Base-by-base conservation (phyloP, 352 stramenopile species). In the Achlya hypogyna region DNA sequence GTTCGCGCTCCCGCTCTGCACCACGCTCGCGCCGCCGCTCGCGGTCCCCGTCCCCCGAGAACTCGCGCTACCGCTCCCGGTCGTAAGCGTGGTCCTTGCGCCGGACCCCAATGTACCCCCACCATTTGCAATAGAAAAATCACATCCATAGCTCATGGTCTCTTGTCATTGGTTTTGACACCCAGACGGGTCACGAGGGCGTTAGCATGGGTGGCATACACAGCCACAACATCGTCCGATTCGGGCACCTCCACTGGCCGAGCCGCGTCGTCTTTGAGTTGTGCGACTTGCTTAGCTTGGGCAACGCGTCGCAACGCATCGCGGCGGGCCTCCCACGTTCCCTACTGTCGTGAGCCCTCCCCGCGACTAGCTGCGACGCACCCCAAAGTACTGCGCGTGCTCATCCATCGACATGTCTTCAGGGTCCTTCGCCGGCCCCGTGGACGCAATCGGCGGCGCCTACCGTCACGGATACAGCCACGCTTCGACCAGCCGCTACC, bases 1-100 rank as follows among this genome's bases (percentile, higher is more conserved):
- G 79, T 60, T 75, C 78, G 49, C 85, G 81, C 34, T 72, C 68
- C 43, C 63, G 77, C 59, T 71, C 74, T 62, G 43, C 74, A 64
- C 53, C 77, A 71, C 56, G 72, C 32, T 69, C 79, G 58, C 60
- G 81, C 29, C 74, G 69, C 43, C 69, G 79, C 14, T 88, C 80
- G 14, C 74, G 77, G 43, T 75, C 76, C 4, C 31, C n/a, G n/a
- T n/a, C n/a, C n/a, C 53, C 53, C 6, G 53, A 22, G 53, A 28
- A 32, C n/a, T 32, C 29, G 65, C 74, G 68, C 23, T 78, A 64
- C 18, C 63, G 68, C 14, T 73, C 78, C 28, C 72, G 76, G 47
- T 85, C 76, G 49, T 63, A 63, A 63, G 27, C 25, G 20, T 16
- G 6, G 34, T 42, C 34, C 6, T n/a, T n/a, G n/a, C n/a, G n/a